phyloP scores from a whole-genome alignment of 768 basidiomycete genomes.

The Serendipita sp. region DNA sequence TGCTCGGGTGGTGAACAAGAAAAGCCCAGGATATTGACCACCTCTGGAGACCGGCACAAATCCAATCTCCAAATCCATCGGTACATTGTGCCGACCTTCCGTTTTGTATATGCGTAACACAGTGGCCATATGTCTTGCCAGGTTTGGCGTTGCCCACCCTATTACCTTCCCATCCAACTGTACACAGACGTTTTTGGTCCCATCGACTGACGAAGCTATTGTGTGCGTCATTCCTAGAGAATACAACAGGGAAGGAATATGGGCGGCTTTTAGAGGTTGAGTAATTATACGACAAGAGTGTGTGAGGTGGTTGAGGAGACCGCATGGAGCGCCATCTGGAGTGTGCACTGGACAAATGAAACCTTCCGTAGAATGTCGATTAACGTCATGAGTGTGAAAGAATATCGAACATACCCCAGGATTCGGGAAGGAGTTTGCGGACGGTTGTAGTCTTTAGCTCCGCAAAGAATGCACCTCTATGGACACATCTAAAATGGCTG shows the following conservation, averaged over 20 bases:
- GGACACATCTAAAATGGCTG: constrained; percentile 94
- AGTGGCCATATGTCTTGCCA: constrained; percentile 67
- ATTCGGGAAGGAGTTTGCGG: constrained; percentile 88
- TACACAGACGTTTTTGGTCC: constrained; percentile 59
- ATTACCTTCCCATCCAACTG: constrained; percentile 94
- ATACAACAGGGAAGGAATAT: constrained; percentile 68
- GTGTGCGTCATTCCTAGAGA: constrained; percentile 90
- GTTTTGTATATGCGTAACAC: constrained; percentile 92
- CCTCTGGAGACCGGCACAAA: constrained; percentile 76
- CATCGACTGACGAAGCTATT: constrained; percentile 67
- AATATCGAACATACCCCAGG: constrained; percentile 61
- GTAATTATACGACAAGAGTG: constrained; percentile 88
- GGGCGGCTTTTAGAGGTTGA: constrained; percentile 49
- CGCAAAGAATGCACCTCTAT: constrained; percentile 98
- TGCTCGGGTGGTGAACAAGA: constrained; percentile 70
- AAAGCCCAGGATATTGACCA: constrained; percentile 94
- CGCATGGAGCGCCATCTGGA: constrained; percentile 95
- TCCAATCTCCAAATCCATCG: constrained; percentile 90
- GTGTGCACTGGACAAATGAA: constrained; percentile 99
- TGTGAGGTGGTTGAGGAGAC: constrained; percentile 91
- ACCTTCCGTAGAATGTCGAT: constrained; percentile 30
- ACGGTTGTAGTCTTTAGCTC: constrained; percentile 97
- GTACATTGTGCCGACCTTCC: constrained; percentile 62
- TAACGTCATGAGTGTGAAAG: background rate
- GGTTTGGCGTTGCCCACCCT: constrained; percentile 70